Percentiles rank a stretch among this genome's conserved stretches.
Evolutionary conservation across 768 basidiomycete genomes (phyloP).

Genomic region (Lentinula guzmanii): DNA sequence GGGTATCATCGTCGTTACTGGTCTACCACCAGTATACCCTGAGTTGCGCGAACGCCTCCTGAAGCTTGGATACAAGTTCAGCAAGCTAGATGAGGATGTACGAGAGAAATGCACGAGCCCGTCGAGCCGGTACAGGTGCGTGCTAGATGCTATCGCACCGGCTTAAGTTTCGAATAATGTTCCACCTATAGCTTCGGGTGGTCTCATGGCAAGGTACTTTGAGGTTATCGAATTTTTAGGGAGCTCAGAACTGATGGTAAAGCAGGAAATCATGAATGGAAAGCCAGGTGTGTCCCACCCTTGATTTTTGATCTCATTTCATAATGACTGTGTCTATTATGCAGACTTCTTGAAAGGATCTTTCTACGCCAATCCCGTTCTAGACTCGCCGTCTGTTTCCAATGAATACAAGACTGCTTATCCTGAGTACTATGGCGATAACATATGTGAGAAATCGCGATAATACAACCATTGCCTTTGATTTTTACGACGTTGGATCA

Average conservation of each 20-base stretch:
- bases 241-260: background rate
- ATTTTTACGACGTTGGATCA: constrained; percentile 18
- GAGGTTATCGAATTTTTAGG: background rate
- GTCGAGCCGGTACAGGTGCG: constrained; percentile 68
- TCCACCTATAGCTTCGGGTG: constrained; percentile 73
- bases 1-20: constrained; percentile 77
- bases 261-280: constrained; percentile 93
- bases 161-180: background rate
- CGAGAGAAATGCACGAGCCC: constrained; percentile 76
- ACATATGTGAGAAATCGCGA: constrained; percentile 62
- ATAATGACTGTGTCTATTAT: background rate
- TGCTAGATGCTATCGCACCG: background rate
- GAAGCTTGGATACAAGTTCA: constrained; percentile 70
- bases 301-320: background rate
- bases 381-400: constrained; percentile 61
- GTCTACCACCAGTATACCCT: constrained; percentile 66
- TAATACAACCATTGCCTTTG: background rate
- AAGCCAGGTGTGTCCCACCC: constrained; percentile 51
- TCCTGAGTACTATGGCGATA: constrained; percentile 82
- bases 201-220: constrained; percentile 85
- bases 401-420: constrained; percentile 47
- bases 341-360: constrained; percentile 85
- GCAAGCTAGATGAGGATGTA: constrained; percentile 54
- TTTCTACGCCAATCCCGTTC: constrained; percentile 85
- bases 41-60: constrained; percentile 66